These are phyloP conservation scores for Globisporangium okanoganense DNA, from an alignment of 352 stramenopile species.

Conservation along the genomic window DNA sequence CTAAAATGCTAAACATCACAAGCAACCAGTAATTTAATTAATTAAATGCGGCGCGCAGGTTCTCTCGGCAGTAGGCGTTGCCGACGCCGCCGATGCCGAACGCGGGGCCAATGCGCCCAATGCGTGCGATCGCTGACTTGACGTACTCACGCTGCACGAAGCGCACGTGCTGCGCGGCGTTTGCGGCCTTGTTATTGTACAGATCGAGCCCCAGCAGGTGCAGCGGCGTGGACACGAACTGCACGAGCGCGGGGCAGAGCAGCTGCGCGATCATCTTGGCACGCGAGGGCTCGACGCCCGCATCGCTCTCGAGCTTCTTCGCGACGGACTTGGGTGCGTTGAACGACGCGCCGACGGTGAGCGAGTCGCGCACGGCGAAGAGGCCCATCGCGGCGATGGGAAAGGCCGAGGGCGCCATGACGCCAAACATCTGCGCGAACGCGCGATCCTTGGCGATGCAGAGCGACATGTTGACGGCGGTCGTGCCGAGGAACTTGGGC, in stretches of 20 bases:
- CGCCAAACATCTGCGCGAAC: constrained; percentile 91
- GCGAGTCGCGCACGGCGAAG: constrained; percentile 84
- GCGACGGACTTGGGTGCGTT: constrained; percentile 76
- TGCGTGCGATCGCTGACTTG: constrained; percentile 79
- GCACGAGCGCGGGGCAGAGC: constrained; percentile 75
- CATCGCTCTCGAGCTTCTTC: constrained; percentile 51
- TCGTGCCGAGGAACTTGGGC: constrained; percentile 88
- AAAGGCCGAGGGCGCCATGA: constrained; percentile 71
- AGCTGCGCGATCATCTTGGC: constrained; percentile 74
- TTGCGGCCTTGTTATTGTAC: constrained; percentile 77
- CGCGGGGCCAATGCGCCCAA: constrained; percentile 84
- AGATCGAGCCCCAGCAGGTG: constrained; percentile 87
- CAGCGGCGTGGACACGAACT: constrained; percentile 88
- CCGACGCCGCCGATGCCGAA: constrained; percentile 89
- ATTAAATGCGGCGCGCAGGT: constrained; percentile 34
- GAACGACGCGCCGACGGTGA: constrained; percentile 87
- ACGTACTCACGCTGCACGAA: constrained; percentile 84
- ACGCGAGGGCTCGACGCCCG: constrained; percentile 38
- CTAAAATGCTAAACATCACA: not conserved
- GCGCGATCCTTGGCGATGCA: constrained; percentile 90
- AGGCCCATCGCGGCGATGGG: constrained; percentile 74
- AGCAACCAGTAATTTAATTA: constrained; percentile 12
- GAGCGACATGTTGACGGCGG: constrained; percentile 88
- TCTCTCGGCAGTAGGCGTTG: constrained; percentile 69
- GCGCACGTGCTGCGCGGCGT: constrained; percentile 23